These are phyloP conservation scores for Nakazawaea peltata DNA, from an alignment of 805 yeast genomes.

Conservation along the genomic window DNA sequence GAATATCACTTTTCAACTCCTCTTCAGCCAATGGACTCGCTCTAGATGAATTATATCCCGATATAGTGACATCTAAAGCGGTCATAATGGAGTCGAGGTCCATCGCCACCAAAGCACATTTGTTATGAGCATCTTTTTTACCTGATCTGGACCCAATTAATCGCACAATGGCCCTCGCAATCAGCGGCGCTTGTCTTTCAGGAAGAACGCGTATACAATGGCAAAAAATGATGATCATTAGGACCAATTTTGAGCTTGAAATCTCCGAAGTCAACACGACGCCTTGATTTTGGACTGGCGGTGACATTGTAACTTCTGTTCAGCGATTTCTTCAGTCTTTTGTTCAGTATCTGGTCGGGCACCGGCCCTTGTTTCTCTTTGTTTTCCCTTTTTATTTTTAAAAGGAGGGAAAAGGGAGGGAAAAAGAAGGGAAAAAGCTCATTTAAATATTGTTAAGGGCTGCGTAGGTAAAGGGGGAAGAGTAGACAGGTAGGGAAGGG, in stretches of 20 bases:
- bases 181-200: constrained; percentile 25
- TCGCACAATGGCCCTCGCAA: constrained; percentile 33
- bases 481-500: too few species aligned
- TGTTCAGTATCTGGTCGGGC: too few species aligned
- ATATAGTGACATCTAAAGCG: not conserved
- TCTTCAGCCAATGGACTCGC: not conserved
- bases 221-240: constrained; percentile 38
- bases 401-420: too few species aligned
- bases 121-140: not conserved
- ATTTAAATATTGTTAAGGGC: not conserved
- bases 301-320: not conserved
- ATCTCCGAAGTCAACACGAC: constrained; percentile 28
- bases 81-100: constrained; percentile 1
- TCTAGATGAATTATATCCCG: too few species aligned
- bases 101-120: not conserved
- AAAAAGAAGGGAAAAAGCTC: not conserved
- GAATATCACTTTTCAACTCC: constrained; percentile 16
- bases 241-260: constrained; percentile 48
- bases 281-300: not conserved
- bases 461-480: too few species aligned
- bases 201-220: constrained; percentile 37
- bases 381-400: too few species aligned
- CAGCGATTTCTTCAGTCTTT: too few species aligned
- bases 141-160: constrained; percentile 19
- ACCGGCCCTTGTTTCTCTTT: too few species aligned